Evolutionary conservation across 176 grass and related monocot genomes (phyloP).

Genomic region (Dactylis glomerata): DNA sequence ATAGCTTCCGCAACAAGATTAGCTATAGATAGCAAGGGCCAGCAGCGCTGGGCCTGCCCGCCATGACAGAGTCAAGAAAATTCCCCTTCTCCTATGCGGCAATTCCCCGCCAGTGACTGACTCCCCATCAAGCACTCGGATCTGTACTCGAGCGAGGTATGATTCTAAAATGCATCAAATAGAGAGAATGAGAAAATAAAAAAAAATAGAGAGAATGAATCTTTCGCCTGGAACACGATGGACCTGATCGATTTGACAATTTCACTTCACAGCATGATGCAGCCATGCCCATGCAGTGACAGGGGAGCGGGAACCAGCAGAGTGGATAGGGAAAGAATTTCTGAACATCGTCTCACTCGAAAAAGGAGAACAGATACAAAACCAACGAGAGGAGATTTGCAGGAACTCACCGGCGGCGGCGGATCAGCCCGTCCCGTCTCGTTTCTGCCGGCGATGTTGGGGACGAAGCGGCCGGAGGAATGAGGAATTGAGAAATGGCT

Average conservation of each 20-base stretch:
- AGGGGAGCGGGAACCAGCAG: background rate
- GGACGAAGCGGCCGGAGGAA: background rate
- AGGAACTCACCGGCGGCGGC: background rate
- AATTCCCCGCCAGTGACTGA: background rate
- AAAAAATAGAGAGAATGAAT: too few relatives aligned
- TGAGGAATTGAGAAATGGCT: background rate
- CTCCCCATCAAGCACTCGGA: background rate
- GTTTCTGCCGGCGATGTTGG: background rate
- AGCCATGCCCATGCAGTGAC: background rate
- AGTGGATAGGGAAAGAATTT: background rate
- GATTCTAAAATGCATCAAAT: background rate
- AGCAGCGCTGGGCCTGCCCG: background rate
- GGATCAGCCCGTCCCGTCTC: background rate
- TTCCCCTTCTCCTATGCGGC: background rate
- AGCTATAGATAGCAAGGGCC: background rate
- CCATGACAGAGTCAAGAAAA: background rate
- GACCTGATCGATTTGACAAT: background rate
- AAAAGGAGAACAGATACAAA: background rate
- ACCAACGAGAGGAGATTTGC: too few relatives aligned
- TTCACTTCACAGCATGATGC: background rate
- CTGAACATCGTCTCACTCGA: background rate
- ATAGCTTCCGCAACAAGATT: slow-evolving; percentile 22
- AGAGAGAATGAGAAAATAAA: too few relatives aligned
- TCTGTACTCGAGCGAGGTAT: background rate
- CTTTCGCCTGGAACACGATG: background rate